Conservation (phyloP, 2,329 filamentous ascomycete species). For the Delphinella strobiligena region DNA sequence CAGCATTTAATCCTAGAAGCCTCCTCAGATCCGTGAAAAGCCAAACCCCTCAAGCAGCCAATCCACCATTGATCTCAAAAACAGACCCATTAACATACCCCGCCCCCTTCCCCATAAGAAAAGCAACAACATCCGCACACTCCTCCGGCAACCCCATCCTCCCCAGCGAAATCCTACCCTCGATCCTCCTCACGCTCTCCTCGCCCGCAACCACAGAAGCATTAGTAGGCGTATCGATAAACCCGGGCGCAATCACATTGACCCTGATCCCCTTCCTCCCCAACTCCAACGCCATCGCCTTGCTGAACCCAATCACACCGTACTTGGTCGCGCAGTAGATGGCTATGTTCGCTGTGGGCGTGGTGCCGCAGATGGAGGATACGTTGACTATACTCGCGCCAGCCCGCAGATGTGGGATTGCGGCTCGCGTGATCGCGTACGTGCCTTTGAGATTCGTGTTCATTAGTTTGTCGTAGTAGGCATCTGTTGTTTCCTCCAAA, state of each 20-base stretch:
- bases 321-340: slow-evolving; percentile 33
- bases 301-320: slow-evolving; percentile 32
- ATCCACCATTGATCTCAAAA: slow-evolving; percentile 36
- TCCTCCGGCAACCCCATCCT: slow-evolving; percentile 34
- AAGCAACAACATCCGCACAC: slow-evolving; percentile 39
- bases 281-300: slow-evolving; percentile 30
- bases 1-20: too few relatives aligned
- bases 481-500: slow-evolving; percentile 28
- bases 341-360: slow-evolving; percentile 24
- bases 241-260: slow-evolving; percentile 28
- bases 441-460: slow-evolving; percentile 30
- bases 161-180: slow-evolving; percentile 27
- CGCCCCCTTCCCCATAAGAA: slow-evolving; percentile 33
- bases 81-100: slow-evolving; percentile 37
- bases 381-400: slow-evolving; percentile 29
- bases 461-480: slow-evolving; percentile 29
- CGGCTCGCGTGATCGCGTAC: slow-evolving; percentile 27
- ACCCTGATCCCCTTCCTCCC: slow-evolving; percentile 25
- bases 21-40: too few relatives aligned
- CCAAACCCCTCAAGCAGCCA: not conserved
- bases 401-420: slow-evolving; percentile 27
- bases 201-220: slow-evolving; percentile 37
- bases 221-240: slow-evolving; percentile 37
- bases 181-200: slow-evolving; percentile 29
- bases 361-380: slow-evolving; percentile 27